A percentile compares a stretch with the other conserved stretches of the same genome.
Conservation (phyloP, 2,329 filamentous ascomycete genomes). For the Sporothrix euskadiensis region DNA sequence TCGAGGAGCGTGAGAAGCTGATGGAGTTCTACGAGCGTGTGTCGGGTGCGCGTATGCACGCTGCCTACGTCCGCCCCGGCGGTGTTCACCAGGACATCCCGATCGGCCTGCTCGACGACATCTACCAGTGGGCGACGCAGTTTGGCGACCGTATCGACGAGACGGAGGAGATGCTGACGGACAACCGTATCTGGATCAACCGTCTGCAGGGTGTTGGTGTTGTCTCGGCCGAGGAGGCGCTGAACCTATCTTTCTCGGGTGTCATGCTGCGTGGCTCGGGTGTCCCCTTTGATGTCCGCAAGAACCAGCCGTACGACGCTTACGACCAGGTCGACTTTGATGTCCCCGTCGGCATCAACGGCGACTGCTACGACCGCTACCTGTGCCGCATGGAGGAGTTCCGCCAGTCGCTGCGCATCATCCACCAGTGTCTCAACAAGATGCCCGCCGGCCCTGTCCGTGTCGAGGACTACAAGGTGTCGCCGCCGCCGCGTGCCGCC, state of each 20-base stretch:
- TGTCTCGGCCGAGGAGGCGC: constrained; percentile 85
- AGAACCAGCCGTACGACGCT: constrained; percentile 95
- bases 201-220: constrained; percentile 90
- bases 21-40: constrained; percentile 99
- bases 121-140: constrained; percentile 99
- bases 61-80: constrained; percentile 93
- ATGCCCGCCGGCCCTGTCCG: constrained; percentile 94
- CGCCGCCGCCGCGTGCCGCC: constrained; percentile 88
- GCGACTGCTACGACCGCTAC: constrained; percentile 99
- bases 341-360: constrained; percentile 92
- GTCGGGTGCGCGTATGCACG: constrained; percentile 93
- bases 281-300: constrained; percentile 94
- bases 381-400: constrained; percentile 99
- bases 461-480: constrained; percentile 98
- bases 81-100: constrained; percentile 96
- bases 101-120: constrained; percentile 91
- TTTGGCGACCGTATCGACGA: constrained; percentile 98
- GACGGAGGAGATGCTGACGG: constrained; percentile 96
- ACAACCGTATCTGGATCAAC: constrained; percentile 99
- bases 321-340: constrained; percentile 99
- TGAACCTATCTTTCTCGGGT: constrained; percentile 95
- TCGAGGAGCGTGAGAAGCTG: constrained; percentile 98
- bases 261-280: constrained; percentile 98
- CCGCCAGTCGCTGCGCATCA: constrained; percentile 95
- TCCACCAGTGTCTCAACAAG: constrained; percentile 98